Percentiles rank a stretch among this genome's conserved stretches.
These are phyloP conservation scores for Ambrosia hybrid DNA, from an alignment of 140 eudicot species.

Conservation along the genomic window DNA sequence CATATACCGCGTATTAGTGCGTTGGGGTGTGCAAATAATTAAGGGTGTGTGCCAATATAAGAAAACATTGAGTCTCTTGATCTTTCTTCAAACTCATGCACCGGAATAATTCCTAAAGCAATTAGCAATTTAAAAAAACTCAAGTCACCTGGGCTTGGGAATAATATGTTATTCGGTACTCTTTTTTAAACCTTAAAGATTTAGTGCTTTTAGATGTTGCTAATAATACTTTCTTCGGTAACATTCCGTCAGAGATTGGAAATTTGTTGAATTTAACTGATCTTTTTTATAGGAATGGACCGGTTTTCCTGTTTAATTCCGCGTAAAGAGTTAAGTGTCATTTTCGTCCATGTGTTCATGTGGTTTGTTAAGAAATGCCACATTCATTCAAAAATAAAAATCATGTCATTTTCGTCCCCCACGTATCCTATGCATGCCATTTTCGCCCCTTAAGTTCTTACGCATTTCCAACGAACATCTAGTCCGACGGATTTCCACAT, in stretches of 20 bases:
- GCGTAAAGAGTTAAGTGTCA: background rate
- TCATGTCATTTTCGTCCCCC: too few species aligned
- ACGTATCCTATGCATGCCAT: too few species aligned
- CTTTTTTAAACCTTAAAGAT: slow-evolving; percentile 36
- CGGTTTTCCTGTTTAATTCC: slow-evolving; percentile 59
- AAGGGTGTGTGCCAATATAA: too few species aligned
- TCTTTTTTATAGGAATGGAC: slow-evolving; percentile 54
- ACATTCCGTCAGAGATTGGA: slow-evolving; percentile 54
- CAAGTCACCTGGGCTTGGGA: slow-evolving; percentile 49
- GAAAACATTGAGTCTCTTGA: slow-evolving; percentile 42
- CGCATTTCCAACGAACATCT: too few species aligned
- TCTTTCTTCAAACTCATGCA: slow-evolving; percentile 43
- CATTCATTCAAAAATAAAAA: too few species aligned
- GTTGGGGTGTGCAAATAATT: too few species aligned
- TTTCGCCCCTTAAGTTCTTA: too few species aligned
- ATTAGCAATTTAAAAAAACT: slow-evolving; percentile 39
- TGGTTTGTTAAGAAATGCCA: too few species aligned
- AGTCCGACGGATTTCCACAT: too few species aligned
- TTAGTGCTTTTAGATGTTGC: slow-evolving; percentile 55
- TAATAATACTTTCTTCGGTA: slow-evolving; percentile 58
- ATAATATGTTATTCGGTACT: slow-evolving; percentile 53
- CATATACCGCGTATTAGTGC: too few species aligned
- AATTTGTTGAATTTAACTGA: slow-evolving; percentile 35
- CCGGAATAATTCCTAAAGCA: slow-evolving; percentile 52
- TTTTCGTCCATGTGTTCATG: too few species aligned